Percentiles rank a stretch among this genome's conserved stretches.
Conservation (phyloP, 768 basidiomycete species). For the Phlebiopsis flavidoalba region DNA sequence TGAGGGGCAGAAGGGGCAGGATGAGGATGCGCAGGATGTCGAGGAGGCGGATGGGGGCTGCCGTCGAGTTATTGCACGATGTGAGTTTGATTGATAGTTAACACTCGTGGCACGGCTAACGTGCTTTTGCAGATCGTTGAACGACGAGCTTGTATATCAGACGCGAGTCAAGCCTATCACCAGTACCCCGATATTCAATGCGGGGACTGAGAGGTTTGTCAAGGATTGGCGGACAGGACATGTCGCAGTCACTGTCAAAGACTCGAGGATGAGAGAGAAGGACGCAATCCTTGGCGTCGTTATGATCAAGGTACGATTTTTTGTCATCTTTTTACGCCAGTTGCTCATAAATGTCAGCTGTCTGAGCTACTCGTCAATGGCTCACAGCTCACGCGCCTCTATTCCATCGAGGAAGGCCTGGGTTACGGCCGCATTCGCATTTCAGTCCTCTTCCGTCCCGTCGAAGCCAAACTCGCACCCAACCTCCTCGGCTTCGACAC, state of each 20-base stretch:
- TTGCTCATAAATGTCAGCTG: constrained; percentile 14
- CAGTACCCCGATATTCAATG: constrained; percentile 38
- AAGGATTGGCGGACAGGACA: constrained; percentile 56
- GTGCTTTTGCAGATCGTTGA: constrained; percentile 27
- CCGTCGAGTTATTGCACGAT: constrained; percentile 62
- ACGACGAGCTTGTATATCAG: constrained; percentile 42
- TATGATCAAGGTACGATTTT: constrained; percentile 36
- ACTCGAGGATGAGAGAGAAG: constrained; percentile 49
- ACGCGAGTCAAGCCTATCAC: constrained; percentile 31
- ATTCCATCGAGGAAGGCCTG: constrained; percentile 65
- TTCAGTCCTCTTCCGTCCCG: constrained; percentile 61
- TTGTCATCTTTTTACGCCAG: background rate
- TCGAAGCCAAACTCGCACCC: constrained; percentile 53
- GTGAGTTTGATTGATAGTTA: constrained; percentile 13
- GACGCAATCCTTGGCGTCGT: constrained; percentile 72
- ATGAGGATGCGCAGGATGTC: constrained; percentile 43
- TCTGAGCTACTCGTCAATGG: constrained; percentile 30
- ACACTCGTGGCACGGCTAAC: constrained; percentile 1
- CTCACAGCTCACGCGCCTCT: constrained; percentile 53
- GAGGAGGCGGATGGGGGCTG: constrained; percentile 53
- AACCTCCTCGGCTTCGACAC: constrained; percentile 64
- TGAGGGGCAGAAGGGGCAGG: constrained; percentile 52
- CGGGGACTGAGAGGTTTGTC: constrained; percentile 66
- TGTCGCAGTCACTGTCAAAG: constrained; percentile 62
- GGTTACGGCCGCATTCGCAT: constrained; percentile 62